Evolutionary conservation across 1,284 basidiomycete genomes (phyloP).

Genomic region (Malassezia furfur): DNA sequence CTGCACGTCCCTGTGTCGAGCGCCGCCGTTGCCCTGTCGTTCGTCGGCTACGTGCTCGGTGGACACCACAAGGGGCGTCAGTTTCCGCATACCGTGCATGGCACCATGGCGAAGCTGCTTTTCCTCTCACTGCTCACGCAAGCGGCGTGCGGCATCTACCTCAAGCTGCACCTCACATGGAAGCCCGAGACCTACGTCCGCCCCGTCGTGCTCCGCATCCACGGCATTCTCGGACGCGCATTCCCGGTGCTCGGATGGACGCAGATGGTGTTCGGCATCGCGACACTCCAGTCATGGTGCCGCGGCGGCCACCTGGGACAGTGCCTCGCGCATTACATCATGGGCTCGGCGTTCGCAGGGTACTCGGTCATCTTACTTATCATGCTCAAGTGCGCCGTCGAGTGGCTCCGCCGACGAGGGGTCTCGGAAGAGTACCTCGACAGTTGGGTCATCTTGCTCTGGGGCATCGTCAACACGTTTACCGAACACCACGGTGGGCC

Average conservation of each 20-base stretch:
- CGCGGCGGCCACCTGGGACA: constrained; percentile 60
- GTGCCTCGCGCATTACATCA: constrained; percentile 61
- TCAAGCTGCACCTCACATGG: constrained; percentile 76
- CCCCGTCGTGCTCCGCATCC: constrained; percentile 63
- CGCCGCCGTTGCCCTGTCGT: constrained; percentile 28
- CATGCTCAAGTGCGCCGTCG: constrained; percentile 69
- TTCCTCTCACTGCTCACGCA: constrained; percentile 52
- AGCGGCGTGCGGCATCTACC: constrained; percentile 68
- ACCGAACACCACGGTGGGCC: constrained; percentile 57
- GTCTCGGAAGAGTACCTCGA: constrained; percentile 77
- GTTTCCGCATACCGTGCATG: constrained; percentile 43
- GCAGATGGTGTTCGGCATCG: constrained; percentile 39
- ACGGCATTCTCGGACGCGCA: constrained; percentile 70
- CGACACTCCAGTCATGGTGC: constrained; percentile 52
- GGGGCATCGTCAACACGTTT: constrained; percentile 79
- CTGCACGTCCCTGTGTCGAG: constrained; percentile 41
- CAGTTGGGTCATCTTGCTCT: constrained; percentile 74
- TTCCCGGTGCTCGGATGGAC: constrained; percentile 73
- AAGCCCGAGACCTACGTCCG: constrained; percentile 60
- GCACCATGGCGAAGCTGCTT: constrained; percentile 34
- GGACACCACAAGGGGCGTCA: constrained; percentile 36
- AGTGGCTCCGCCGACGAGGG: constrained; percentile 60
- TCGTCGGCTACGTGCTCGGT: constrained; percentile 39
- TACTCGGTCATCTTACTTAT: constrained; percentile 78
- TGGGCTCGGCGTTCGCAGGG: constrained; percentile 54